Base-by-base conservation (phyloP, 1,139 yeast species). In the Suhomyces ambrosiae region DNA sequence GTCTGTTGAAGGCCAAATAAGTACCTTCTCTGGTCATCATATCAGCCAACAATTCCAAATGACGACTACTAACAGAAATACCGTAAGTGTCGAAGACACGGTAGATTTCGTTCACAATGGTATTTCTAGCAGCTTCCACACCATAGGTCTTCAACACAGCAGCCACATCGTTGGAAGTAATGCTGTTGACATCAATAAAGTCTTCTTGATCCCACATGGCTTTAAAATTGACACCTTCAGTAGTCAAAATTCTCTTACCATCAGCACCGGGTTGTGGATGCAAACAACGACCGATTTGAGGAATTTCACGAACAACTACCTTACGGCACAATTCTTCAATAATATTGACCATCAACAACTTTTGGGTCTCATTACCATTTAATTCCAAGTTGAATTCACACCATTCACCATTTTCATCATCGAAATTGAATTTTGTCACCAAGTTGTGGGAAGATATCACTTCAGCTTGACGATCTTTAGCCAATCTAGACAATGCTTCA, bases 21-120 rank as follows among this genome's bases (percentile, higher is more conserved):
- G 94, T 80, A 56, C 99, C 99, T 68, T 92, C 97, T 63, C 98
- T 81, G 4, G 99, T 94, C 99, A 94, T 94, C 90, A 88, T 87
- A 65, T 94, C 99, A 47, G 96, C 98, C 65, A 94, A 85, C 61
- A 94, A 79, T 60, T 92, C 97, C 69, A 94, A 80, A 70, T 94
- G 99, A 63, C 98, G 89, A 37, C 80, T 71, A 43, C 95, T 86
- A 46, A 94, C 98, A 46, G 90, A 73, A 60, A 94, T 94, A 54
- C 97, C 98, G 65, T 92, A 92, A 41, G 95, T 90, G 50, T 88
- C 88, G 80, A 94, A 94, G 56, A 94, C 98, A 54, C 88, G 85
- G 66, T 88, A 86, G 61, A 94, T 87, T 75, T 94, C 99, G 54
- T 88, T 85, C 27, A 90, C 97, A 70, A 94, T 87, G 26, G 98